Percentiles rank a stretch among this genome's conserved stretches.
Conservation (phyloP, 1,139 yeast genomes). For the Kurtzmaniella quercitrusa region DNA sequence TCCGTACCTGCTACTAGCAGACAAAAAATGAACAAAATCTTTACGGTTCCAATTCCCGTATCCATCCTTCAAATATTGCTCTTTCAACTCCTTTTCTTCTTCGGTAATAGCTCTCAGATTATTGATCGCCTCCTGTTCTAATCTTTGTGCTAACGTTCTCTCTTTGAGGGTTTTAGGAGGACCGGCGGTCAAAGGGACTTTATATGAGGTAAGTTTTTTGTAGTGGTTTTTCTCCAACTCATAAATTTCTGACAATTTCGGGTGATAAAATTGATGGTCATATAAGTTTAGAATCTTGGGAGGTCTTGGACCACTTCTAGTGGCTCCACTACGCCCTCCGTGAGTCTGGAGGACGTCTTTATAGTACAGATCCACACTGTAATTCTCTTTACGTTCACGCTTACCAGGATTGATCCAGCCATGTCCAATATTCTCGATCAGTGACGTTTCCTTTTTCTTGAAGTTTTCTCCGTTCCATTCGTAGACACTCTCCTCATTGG, state of each 20-base stretch:
- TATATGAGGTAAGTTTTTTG: constrained; percentile 47
- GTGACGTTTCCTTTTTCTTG: constrained; percentile 55
- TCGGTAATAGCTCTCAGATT: constrained; percentile 64
- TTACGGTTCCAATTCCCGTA: constrained; percentile 66
- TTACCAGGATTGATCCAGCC: constrained; percentile 74
- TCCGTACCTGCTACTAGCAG: constrained; percentile 61
- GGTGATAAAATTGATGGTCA: constrained; percentile 72
- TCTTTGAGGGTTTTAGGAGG: constrained; percentile 37
- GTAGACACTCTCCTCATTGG: constrained; percentile 62
- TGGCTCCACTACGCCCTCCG: constrained; percentile 48
- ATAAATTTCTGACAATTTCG: constrained; percentile 54
- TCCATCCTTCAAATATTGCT: constrained; percentile 52
- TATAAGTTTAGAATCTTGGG: constrained; percentile 66
- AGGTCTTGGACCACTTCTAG: constrained; percentile 50
- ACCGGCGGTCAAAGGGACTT: constrained; percentile 46
- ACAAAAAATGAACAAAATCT: constrained; percentile 66
- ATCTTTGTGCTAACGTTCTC: constrained; percentile 48
- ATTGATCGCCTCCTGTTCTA: constrained; percentile 59
- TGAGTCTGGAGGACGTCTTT: constrained; percentile 65
- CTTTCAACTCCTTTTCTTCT: constrained; percentile 59
- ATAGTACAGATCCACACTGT: constrained; percentile 74
- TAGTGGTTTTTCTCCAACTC: constrained; percentile 64
- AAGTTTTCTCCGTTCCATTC: constrained; percentile 86
- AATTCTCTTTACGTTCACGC: constrained; percentile 75
- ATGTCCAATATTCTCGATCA: constrained; percentile 38